Evolutionary conservation across 2,329 filamentous ascomycete species (phyloP), one percentile per base, ranked within the genome.

Genomic region (Cordyceps tenuipes): DNA sequence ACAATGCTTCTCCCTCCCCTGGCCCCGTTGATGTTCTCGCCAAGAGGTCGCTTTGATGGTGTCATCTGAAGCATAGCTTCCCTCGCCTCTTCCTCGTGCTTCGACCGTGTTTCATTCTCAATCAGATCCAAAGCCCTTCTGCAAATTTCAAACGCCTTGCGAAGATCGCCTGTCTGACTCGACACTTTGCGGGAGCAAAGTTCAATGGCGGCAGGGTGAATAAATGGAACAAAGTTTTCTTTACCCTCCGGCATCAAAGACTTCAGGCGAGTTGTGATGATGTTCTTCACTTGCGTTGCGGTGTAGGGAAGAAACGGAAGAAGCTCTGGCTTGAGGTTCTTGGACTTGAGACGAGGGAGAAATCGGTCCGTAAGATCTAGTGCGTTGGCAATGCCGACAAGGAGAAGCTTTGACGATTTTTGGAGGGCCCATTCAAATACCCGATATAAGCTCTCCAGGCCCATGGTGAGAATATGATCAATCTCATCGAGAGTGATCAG

Each of bases 391-490:
- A 99, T 96, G 52, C 94, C 94, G 54, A 99, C 83, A 19, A 99
- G 79, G 41, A 94, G 79, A 5, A 99, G 84, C 21, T 84, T 85
- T 0, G 94, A 97, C 1, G 84, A 83, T 64, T 86, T 86, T 63
- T 90, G 84, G 68, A 99, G 78, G 1, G 94, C 95, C 92, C 93
- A 97, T 71, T 97, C 92, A 66, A 99, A 97, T n/a, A 99, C 79
- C 63, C 86, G 89, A 75, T 97, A 97, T 15, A 99, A 79, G 59
- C 94, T 88, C 66, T 95, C 91, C 61, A 94, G 78, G 66, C 97
- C 93, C 64, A 96, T 79, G 1, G 90, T 93, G 46, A 99, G 80
- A 54, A 99, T 86, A 69, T 96, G 90, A 68, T 99, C 94, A 62
- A 99, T 93, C 75, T 99, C 94, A 68, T 99, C 94, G 61, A 99